Evolutionary conservation across 148 eudicot species (phyloP).

Genomic region (Linanthus parryae): DNA sequence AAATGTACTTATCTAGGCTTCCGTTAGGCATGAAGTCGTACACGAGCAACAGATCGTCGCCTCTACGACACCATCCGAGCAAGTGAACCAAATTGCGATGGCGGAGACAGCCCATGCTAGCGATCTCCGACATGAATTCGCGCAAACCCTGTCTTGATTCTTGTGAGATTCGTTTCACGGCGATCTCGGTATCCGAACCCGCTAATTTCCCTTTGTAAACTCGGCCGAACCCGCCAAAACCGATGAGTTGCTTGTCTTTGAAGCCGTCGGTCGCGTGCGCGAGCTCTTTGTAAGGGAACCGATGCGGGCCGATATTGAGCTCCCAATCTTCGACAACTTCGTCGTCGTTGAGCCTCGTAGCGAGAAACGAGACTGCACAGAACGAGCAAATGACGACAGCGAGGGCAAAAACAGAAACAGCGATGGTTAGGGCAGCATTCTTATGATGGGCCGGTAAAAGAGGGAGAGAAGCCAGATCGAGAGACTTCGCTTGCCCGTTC

Average conservation of each 20-base stretch:
- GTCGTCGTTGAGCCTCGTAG: not conserved
- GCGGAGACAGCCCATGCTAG: conserved; percentile 10
- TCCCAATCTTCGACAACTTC: not conserved
- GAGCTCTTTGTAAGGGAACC: conserved; percentile 4
- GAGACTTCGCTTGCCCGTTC: conserved; percentile 8
- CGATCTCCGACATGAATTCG: conserved; percentile 13
- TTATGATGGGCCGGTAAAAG: not conserved
- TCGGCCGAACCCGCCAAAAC: conserved; percentile 21
- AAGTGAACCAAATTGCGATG: conserved; percentile 11
- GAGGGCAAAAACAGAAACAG: not conserved
- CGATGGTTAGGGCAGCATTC: not conserved
- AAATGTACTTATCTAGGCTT: conserved; percentile 13
- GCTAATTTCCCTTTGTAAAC: conserved; percentile 17
- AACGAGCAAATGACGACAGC: not conserved
- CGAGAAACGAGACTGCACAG: not conserved
- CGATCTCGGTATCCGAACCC: conserved; percentile 8
- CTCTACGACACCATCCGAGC: conserved; percentile 7
- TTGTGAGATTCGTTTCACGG: conserved; percentile 21
- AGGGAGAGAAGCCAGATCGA: conserved; percentile 24
- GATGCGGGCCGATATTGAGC: conserved; percentile 2
- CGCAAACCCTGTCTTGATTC: conserved; percentile 25
- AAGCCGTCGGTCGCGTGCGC: not conserved
- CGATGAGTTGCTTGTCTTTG: conserved; percentile 7
- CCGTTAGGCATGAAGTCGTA: conserved; percentile 16
- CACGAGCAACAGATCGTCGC: conserved; percentile 2